A percentile compares a stretch with the other conserved stretches of the same genome.
Evolutionary conservation across 2,329 filamentous ascomycete species (phyloP).

Genomic region (Pyrenophora tritici-repentis): DNA sequence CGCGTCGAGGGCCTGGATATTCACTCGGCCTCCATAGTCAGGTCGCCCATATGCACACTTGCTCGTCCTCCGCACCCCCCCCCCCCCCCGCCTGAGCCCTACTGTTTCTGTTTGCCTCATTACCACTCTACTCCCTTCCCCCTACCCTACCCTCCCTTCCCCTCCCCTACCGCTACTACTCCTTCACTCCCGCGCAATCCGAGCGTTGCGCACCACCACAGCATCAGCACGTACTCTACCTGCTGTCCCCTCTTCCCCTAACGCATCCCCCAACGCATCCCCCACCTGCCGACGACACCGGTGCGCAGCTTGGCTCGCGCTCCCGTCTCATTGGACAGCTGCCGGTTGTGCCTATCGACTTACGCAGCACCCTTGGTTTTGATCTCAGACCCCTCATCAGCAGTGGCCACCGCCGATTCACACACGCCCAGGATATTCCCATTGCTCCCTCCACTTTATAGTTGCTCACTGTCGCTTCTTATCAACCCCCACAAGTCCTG

Average conservation of each 20-base stretch:
- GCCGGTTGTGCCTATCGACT: conserved; percentile 11
- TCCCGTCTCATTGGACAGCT: conserved; percentile 14
- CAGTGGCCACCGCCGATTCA: conserved; percentile 14
- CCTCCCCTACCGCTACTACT: conserved; percentile 6
- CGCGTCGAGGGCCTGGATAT: conserved; percentile 5
- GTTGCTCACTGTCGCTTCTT: conserved; percentile 8
- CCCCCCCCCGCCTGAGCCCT: conserved; percentile 10
- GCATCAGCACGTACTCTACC: background rate
- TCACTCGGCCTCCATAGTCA: conserved; percentile 18
- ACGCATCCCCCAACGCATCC: conserved; percentile 11
- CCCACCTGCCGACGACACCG: conserved; percentile 17
- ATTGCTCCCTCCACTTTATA: conserved; percentile 7
- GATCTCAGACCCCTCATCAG: conserved; percentile 15
- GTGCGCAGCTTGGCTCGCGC: conserved; percentile 14
- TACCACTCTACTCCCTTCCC: conserved; percentile 18
- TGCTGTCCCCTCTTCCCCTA: background rate
- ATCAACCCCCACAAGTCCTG: too few relatives aligned
- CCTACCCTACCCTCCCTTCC: background rate
- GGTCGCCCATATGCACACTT: conserved; percentile 16
- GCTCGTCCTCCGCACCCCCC: conserved; percentile 17
- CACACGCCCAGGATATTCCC: conserved; percentile 4
- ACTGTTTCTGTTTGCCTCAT: too few relatives aligned
- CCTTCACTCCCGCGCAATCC: conserved; percentile 1
- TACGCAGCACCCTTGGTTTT: conserved; percentile 16
- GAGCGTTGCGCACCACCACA: background rate